Percentiles rank a stretch among this genome's conserved stretches.
Conservation (phyloP, 768 basidiomycete species). For the Tylopilus subfusipes region DNA sequence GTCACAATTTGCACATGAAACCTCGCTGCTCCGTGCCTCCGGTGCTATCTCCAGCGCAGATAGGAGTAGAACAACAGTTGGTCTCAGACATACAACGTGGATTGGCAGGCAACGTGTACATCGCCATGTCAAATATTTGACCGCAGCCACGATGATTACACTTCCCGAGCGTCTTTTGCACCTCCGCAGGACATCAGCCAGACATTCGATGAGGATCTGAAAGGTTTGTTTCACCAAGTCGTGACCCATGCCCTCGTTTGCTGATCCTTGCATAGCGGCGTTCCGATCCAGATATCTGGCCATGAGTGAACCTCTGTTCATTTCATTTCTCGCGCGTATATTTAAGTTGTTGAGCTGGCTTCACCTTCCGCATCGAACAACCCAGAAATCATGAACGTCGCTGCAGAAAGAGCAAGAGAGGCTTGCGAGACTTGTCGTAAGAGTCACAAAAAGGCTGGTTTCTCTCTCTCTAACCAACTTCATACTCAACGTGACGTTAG, state of each 20-base stretch:
- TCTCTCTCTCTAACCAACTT: neutral
- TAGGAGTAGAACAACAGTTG: slow-evolving; percentile 11
- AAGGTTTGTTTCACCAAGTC: slow-evolving; percentile 6
- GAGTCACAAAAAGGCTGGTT: slow-evolving; percentile 26
- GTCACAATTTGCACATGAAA: slow-evolving; percentile 4
- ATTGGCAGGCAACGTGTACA: slow-evolving; percentile 22
- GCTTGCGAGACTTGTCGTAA: slow-evolving; percentile 25
- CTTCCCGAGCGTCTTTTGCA: slow-evolving; percentile 2
- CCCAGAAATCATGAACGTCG: slow-evolving; percentile 16
- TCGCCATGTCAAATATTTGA: slow-evolving; percentile 10
- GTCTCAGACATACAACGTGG: slow-evolving; percentile 14
- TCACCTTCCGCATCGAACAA: slow-evolving; percentile 1
- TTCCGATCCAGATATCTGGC: slow-evolving; percentile 7
- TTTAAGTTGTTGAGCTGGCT: slow-evolving; percentile 12
- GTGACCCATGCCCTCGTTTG: neutral
- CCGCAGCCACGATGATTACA: neutral
- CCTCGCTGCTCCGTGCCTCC: slow-evolving; percentile 13
- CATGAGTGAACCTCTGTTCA: slow-evolving; percentile 7
- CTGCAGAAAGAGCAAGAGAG: slow-evolving; percentile 23
- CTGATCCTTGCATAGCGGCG: slow-evolving; percentile 11
- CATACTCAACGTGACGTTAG: slow-evolving; percentile 8
- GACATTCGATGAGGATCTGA: slow-evolving; percentile 16
- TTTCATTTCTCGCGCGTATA: slow-evolving; percentile 13
- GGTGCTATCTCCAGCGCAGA: slow-evolving; percentile 8
- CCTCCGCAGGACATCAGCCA: slow-evolving; percentile 1